Percentiles rank a stretch among this genome's conserved stretches.
Conservation (phyloP, 768 basidiomycete genomes). For the Sporobolomyces pararoseus region DNA sequence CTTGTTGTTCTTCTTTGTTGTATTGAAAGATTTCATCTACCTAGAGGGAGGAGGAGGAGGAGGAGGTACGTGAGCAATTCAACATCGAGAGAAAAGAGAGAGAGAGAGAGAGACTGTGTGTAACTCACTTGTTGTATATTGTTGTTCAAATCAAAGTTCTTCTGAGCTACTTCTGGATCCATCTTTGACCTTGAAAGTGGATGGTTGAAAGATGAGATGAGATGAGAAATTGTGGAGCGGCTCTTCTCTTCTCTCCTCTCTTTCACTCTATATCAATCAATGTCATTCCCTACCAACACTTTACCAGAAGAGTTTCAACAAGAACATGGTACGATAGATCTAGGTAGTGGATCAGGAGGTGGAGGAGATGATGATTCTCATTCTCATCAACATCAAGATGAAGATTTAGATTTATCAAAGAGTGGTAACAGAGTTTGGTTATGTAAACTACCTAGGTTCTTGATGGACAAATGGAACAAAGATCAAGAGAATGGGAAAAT, state of each 20-base stretch:
- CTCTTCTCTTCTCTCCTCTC: neutral
- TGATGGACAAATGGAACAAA: conserved; percentile 80
- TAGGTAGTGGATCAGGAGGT: neutral
- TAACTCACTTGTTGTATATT: neutral
- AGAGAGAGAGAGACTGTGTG: neutral
- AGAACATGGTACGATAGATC: conserved; percentile 40
- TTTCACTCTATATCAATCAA: conserved; percentile 2
- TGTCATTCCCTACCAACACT: conserved; percentile 27
- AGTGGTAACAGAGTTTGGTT: conserved; percentile 76
- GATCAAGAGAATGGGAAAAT: conserved; percentile 67
- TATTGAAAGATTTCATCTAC: conserved; percentile 48
- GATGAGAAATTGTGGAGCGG: neutral
- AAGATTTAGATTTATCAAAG: conserved; percentile 71
- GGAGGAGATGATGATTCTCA: conserved; percentile 36
- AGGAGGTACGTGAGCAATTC: neutral
- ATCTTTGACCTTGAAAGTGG: neutral
- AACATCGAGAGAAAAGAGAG: neutral
- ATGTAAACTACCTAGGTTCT: conserved; percentile 80
- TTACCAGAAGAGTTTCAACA: conserved; percentile 39
- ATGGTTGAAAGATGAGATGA: too few relatives aligned
- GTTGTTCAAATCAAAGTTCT: conserved; percentile 16
- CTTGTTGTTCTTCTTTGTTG: conserved; percentile 49
- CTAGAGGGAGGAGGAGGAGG: neutral
- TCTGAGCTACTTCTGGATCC: conserved; percentile 9
- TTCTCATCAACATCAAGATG: conserved; percentile 63